phyloP scores from a whole-genome alignment of 495 filamentous ascomycete species.

The Tuber magnatum region DNA sequence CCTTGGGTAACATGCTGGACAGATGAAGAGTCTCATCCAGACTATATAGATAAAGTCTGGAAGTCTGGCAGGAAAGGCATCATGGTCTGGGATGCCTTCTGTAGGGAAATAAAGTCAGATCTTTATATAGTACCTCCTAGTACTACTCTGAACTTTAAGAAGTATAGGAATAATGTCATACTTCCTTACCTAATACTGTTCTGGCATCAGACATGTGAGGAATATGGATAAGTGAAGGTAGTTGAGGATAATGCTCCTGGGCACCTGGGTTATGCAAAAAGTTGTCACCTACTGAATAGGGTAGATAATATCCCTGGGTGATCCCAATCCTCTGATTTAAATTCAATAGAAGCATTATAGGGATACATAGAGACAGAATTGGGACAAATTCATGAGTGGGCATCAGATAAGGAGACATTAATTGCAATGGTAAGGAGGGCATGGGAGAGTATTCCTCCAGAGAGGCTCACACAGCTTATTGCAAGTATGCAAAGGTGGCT shows the following conservation, averaged over 20 bases:
- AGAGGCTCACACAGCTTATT: too few relatives aligned
- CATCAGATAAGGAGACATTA: too few relatives aligned
- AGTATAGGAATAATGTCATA: conserved; percentile 5
- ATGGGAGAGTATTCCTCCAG: too few relatives aligned
- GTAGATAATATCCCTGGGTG: too few relatives aligned
- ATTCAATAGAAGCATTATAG: too few relatives aligned
- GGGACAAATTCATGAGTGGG: too few relatives aligned
- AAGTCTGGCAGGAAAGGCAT: conserved; percentile 5
- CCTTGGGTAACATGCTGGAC: conserved; percentile 5
- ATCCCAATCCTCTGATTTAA: too few relatives aligned
- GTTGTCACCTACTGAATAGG: too few relatives aligned
- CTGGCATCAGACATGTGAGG: conserved; percentile 15
- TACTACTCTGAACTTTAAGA: conserved; percentile 13
- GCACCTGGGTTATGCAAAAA: too few relatives aligned
- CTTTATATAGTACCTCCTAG: conserved; percentile 16
- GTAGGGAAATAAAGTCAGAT: conserved; percentile 15
- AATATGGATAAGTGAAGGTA: conserved; percentile 9
- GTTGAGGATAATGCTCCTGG: conserved; percentile 22
- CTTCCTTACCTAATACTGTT: conserved; percentile 19
- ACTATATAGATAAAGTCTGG: conserved; percentile 23
- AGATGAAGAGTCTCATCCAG: conserved; percentile 15
- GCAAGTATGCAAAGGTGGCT: too few relatives aligned
- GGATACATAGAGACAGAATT: too few relatives aligned
- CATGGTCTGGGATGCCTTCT: conserved; percentile 16
- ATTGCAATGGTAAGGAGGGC: too few relatives aligned